Conservation (phyloP, 345 rosid species). For the Durio zibethinus region DNA sequence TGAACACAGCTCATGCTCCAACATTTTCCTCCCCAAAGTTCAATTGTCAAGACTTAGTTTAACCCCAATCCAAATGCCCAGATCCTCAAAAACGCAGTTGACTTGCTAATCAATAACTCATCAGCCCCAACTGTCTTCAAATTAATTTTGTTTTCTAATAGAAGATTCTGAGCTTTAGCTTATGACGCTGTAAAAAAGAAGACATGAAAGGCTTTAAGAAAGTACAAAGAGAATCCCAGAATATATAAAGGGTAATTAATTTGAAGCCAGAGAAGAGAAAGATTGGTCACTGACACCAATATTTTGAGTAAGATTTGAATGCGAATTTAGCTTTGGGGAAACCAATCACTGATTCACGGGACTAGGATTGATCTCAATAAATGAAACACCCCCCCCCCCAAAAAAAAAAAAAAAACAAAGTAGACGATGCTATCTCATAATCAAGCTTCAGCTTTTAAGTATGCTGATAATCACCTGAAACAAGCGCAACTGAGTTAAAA, state of each 20-base stretch:
- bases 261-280: background rate
- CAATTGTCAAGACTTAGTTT: background rate
- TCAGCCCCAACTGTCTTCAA: background rate
- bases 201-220: background rate
- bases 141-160: background rate
- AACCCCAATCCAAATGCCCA: background rate
- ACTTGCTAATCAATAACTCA: conserved; percentile 11
- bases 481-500: conserved; percentile 1
- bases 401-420: background rate
- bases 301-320: conserved; percentile 25
- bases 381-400: conserved; percentile 22
- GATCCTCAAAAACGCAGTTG: conserved; percentile 7
- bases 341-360: conserved; percentile 40
- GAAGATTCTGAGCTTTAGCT: conserved; percentile 16
- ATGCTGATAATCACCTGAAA: conserved; percentile 25
- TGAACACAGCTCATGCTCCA: conserved; percentile 12
- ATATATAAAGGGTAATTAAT: conserved; percentile 5
- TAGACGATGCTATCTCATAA: conserved; percentile 10
- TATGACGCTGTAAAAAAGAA: conserved; percentile 20
- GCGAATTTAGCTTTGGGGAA: conserved; percentile 17
- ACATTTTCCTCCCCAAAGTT: conserved; percentile 1
- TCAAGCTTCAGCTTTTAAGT: background rate
- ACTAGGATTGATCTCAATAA: conserved; percentile 41
- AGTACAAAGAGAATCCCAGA: conserved; percentile 9
- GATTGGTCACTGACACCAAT: conserved; percentile 27